Percentiles rank a stretch among this genome's conserved stretches.
Evolutionary conservation across 2,329 filamentous ascomycete genomes (phyloP).

Genomic region (Colletotrichum caudatum): DNA sequence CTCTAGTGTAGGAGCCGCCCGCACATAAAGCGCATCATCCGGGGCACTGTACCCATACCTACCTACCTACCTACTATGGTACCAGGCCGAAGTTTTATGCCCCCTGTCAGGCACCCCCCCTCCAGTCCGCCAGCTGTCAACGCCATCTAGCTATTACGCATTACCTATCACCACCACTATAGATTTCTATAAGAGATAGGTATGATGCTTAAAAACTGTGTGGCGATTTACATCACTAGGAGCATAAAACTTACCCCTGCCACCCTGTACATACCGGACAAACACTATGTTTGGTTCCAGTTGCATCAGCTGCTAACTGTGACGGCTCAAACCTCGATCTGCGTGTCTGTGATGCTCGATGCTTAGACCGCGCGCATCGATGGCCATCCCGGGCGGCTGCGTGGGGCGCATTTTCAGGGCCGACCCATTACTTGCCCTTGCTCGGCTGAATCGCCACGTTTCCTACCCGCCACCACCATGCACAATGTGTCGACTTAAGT

Average conservation of each 20-base stretch:
- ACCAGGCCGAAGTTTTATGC: too few species aligned
- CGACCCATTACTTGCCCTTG: background rate
- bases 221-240: too few species aligned
- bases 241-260: too few species aligned
- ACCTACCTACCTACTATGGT: too few species aligned
- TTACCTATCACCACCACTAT: too few species aligned
- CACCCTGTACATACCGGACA: too few species aligned
- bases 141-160: too few species aligned
- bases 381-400: slow-evolving; percentile 1
- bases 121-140: too few species aligned
- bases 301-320: slow-evolving; percentile 13
- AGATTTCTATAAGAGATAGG: too few species aligned
- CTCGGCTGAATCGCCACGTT: slow-evolving; percentile 3
- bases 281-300: background rate
- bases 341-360: slow-evolving; percentile 24
- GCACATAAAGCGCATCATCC: background rate
- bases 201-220: too few species aligned
- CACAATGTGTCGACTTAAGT: slow-evolving; percentile 4
- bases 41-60: too few species aligned
- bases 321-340: slow-evolving; percentile 27
- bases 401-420: background rate
- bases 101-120: too few species aligned
- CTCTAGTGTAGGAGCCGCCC: background rate
- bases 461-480: background rate
- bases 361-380: slow-evolving; percentile 25